Evolutionary conservation across 2,329 filamentous ascomycete species (phyloP).

Genomic region (Chaetomium strumarium): DNA sequence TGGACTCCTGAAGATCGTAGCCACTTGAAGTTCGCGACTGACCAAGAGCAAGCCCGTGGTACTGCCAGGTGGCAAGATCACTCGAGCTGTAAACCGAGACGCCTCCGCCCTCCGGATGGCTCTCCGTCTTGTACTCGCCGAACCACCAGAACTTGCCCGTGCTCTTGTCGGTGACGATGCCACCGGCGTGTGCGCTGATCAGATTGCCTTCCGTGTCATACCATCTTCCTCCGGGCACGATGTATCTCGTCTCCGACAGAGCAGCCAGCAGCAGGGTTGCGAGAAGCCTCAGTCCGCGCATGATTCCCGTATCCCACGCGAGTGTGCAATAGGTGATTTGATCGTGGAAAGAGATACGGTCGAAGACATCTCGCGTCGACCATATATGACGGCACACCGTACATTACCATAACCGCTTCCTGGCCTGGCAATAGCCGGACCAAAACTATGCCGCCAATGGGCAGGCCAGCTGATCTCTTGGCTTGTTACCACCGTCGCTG

Average conservation of each 20-base stretch:
- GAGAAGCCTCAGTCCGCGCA: too few relatives aligned
- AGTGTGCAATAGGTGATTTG: too few relatives aligned
- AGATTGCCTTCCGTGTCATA: conserved; percentile 53
- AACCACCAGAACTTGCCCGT: conserved; percentile 55
- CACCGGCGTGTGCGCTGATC: conserved; percentile 57
- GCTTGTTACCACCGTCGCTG: too few relatives aligned
- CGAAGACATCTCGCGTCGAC: too few relatives aligned
- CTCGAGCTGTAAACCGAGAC: conserved; percentile 56
- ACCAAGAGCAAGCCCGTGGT: conserved; percentile 51
- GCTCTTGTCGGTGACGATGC: conserved; percentile 45
- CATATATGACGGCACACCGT: too few relatives aligned
- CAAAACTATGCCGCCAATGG: too few relatives aligned
- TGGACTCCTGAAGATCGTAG: too few relatives aligned
- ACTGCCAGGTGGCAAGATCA: conserved; percentile 54
- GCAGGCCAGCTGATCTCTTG: too few relatives aligned
- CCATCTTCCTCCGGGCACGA: conserved; percentile 58
- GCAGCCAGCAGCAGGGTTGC: neutral
- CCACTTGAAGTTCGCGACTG: conserved; percentile 16
- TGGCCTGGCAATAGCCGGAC: too few relatives aligned
- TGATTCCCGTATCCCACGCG: too few relatives aligned
- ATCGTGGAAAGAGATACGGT: too few relatives aligned
- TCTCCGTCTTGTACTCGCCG: conserved; percentile 55
- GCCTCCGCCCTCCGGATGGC: conserved; percentile 53
- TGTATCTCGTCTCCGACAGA: conserved; percentile 43
- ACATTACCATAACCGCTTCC: too few relatives aligned